These are phyloP conservation scores for Lasiosphaeria hispida DNA, from an alignment of 495 filamentous ascomycete species.

Conservation along the genomic window DNA sequence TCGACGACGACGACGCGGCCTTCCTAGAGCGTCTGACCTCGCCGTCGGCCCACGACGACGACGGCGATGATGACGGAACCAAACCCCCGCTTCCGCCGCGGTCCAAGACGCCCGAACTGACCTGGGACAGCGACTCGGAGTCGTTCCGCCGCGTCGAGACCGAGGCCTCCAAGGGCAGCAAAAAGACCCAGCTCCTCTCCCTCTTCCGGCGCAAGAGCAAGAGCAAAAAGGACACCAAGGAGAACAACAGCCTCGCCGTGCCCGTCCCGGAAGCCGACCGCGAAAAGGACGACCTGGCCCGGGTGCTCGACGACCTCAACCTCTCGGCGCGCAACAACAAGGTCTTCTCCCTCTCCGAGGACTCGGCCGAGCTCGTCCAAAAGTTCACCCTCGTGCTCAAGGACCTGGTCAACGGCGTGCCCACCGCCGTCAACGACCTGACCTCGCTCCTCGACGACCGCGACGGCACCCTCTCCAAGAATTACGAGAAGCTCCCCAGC, in stretches of 20 bases:
- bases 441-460: slow-evolving; percentile 75
- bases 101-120: slow-evolving; percentile 43
- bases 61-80: slow-evolving; percentile 32
- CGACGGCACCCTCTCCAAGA: slow-evolving; percentile 69
- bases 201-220: too few species aligned
- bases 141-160: slow-evolving; percentile 26
- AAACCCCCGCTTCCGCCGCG: slow-evolving; percentile 42
- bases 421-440: slow-evolving; percentile 89
- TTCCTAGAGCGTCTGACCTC: slow-evolving; percentile 46
- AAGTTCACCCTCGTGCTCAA: slow-evolving; percentile 87
- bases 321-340: slow-evolving; percentile 71
- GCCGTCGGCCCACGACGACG: slow-evolving; percentile 7
- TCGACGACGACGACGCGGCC: slow-evolving; percentile 42
- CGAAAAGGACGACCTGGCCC: slow-evolving; percentile 72
- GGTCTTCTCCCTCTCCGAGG: slow-evolving; percentile 74
- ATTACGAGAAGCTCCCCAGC: slow-evolving; percentile 72
- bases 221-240: slow-evolving; percentile 14
- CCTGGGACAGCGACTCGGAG: slow-evolving; percentile 39
- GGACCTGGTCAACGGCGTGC: slow-evolving; percentile 86
- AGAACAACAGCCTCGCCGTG: slow-evolving; percentile 25
- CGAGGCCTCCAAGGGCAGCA: slow-evolving; percentile 16
- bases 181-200: slow-evolving; percentile 2
- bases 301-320: slow-evolving; percentile 75
- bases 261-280: slow-evolving; percentile 42
- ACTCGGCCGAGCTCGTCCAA: slow-evolving; percentile 71